Evolutionary conservation across 1,284 basidiomycete genomes (phyloP), one percentile per base, ranked within the genome.

Genomic region (Ceratobasidium sp.): DNA sequence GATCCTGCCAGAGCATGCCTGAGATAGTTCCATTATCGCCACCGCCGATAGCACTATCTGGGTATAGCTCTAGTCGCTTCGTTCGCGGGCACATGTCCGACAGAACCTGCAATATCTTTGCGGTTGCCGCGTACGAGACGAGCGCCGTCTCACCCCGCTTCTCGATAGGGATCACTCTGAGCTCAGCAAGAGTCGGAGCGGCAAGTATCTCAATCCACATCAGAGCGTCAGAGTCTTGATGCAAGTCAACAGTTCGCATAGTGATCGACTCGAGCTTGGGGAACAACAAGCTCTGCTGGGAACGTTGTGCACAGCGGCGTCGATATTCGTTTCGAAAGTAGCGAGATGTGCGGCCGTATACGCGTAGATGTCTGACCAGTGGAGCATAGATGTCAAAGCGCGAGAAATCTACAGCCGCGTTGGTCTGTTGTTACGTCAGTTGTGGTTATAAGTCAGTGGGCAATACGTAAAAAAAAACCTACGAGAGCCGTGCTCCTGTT

Each of bases 361-460:
- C 67, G 11, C 36, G 45, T 5, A 71, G 41, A 17, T 71, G 54
- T 27, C 44, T 71, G 15, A 71, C 56, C 48, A 71, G 59, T 8
- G 67, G 56, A 7, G 67, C 67, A 59, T 71, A 71, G 31, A 71
- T 48, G n/a, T 59, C 45, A 47, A 71, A 71, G 19, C 67, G 67
- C 2, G 63, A 33, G 41, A 65, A 53, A 41, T 53, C 50, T 19
- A 65, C 27, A 11, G 17, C n/a, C n/a, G n/a, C n/a, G n/a, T n/a
- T n/a, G n/a, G n/a, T n/a, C n/a, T n/a, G n/a, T n/a, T n/a, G n/a
- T n/a, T n/a, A n/a, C n/a, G n/a, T n/a, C n/a, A n/a, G n/a, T n/a
- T n/a, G n/a, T n/a, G n/a, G n/a, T n/a, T n/a, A n/a, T n/a, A n/a
- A n/a, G n/a, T n/a, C n/a, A n/a, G n/a, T n/a, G n/a, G n/a, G n/a